Base-by-base conservation (phyloP, 73 alveolate species). In the Tetrahymena borealis region DNA sequence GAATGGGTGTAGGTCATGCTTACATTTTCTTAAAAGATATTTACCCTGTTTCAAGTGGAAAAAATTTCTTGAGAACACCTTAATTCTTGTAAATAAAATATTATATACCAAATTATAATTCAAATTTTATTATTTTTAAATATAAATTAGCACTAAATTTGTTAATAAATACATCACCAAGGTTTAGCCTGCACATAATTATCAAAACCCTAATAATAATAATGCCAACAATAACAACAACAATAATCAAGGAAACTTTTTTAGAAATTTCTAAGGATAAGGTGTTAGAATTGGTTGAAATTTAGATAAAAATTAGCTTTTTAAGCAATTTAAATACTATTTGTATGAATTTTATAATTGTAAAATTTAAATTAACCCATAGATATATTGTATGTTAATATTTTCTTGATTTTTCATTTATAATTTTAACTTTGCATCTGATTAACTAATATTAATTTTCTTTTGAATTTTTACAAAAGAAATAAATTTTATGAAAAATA, bases 201-300 rank as follows among this genome's bases (percentile, higher is more conserved):
- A 33, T 78, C 36, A 39, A 91, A 91, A 91, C 60, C 90, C 90
- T 35, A 91, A 35, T 39, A 92, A 36, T 78, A 91, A 10, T 32
- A 42, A 32, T 78, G 36, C 39, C 10, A 79, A 85, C 33, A 79
- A 79, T 40, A 79, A 7, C 24, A 78, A 20, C 28, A 43, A 79
- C 33, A 35, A 31, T n/a, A 79, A 7, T 92, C 78, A 41, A 41
- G 78, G 78, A 41, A 18, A 18, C 20, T 7, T 7, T 41, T 41
- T 41, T 41, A 41, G 78, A 12, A 20, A 41, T 90, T 92, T 92
- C 33, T 79, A 92, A 79, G 95, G 95, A 78, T 39, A 79, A 79
- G 95, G 95, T 11, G 90, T 78, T 36, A 78, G 95, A 31, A 39
- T 92, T 39, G 95, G 90, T 39, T 91, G 95, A 79, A n/a, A n/a